Base-by-base conservation (phyloP, 2,329 filamentous ascomycete genomes). In the Paecilomyces sp. region DNA sequence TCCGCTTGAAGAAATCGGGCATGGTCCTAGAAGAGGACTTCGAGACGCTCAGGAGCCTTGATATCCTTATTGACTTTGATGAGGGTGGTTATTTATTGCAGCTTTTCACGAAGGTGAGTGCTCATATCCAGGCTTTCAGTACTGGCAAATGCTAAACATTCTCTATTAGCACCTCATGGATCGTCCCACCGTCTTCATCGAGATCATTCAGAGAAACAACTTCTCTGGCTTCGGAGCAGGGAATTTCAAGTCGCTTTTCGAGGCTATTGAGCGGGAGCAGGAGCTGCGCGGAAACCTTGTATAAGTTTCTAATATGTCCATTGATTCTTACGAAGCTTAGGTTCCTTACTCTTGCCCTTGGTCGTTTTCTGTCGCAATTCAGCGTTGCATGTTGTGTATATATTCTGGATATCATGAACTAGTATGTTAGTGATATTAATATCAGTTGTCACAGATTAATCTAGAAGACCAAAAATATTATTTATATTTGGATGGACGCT, bases 61-160 rank as follows among this genome's bases (percentile, higher is more conserved):
- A 92, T 74, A 96, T 97, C 67, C 77, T 97, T 68, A 94, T 97
- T 70, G 92, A 97, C 77, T 97, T 97, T 69, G 93, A 97, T 68
- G 92, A 96, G 81, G 86, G 85, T 25, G 93, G 93, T 0, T 97
- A 97, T 75, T 75, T 97, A 64, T 64, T 88, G 65, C 85, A 88
- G 71, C 78, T 91, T 34, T 91, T 91, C 75, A 91, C 88, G 33
- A 91, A 91, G 73, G 75, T 77, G 71, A 28, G 56, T 33, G 15
- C 47, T 15, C 33, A 24, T 18, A n/a, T 41, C 1, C 30, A 33
- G 52, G 15, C 34, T 30, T 2, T 15, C 25, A 52, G 0, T 8
- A 18, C 5, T 12, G 2, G 11, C n/a, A 13, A 13, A 28, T 36
- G 11, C 15, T 50, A 53, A 18, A 57, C 22, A n/a, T 28, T 13